These are phyloP conservation scores for Colletotrichum sublineola DNA, from an alignment of 2,329 filamentous ascomycete species.

Conservation along the genomic window DNA sequence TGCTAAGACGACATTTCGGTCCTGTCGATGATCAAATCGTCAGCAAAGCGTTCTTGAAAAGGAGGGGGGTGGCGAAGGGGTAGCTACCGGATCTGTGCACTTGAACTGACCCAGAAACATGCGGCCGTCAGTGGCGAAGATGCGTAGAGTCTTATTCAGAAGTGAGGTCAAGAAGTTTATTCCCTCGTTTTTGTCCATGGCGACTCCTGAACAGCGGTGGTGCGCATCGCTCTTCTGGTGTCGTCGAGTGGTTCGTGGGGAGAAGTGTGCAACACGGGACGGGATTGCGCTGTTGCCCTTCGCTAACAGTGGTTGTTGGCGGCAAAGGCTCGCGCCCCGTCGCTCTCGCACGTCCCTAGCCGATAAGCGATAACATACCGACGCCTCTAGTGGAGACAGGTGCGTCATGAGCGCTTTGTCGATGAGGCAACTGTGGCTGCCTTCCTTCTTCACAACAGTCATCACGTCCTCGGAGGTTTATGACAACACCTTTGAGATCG, in stretches of 20 bases:
- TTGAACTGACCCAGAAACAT: slow-evolving; percentile 93
- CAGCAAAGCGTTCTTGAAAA: slow-evolving; percentile 14
- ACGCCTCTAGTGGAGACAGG: slow-evolving; percentile 26
- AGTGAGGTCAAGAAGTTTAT: slow-evolving; percentile 72
- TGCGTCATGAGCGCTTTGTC: slow-evolving; percentile 36
- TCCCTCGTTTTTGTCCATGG: slow-evolving; percentile 66
- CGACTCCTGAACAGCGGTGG: slow-evolving; percentile 4
- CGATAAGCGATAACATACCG: slow-evolving; percentile 37
- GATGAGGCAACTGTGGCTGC: slow-evolving; percentile 23
- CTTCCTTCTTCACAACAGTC: slow-evolving; percentile 25
- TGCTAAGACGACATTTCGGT: slow-evolving; percentile 88
- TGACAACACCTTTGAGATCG: not conserved
- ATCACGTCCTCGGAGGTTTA: not conserved
- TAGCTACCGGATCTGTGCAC: slow-evolving; percentile 82
- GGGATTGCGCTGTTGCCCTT: slow-evolving; percentile 1
- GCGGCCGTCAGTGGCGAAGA: slow-evolving; percentile 85
- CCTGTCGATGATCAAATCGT: slow-evolving; percentile 64
- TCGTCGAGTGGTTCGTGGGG: slow-evolving; percentile 1
- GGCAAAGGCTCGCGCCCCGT: not conserved
- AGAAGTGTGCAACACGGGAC: not conserved
- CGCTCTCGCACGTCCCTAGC: slow-evolving; percentile 3
- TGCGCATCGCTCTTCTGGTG: slow-evolving; percentile 18
- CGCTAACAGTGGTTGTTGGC: not conserved
- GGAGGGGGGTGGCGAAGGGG: slow-evolving; percentile 11
- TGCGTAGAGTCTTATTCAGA: slow-evolving; percentile 82